phyloP scores from a whole-genome alignment of 176 grass and related monocot species.

The Elymus sibiricus region DNA sequence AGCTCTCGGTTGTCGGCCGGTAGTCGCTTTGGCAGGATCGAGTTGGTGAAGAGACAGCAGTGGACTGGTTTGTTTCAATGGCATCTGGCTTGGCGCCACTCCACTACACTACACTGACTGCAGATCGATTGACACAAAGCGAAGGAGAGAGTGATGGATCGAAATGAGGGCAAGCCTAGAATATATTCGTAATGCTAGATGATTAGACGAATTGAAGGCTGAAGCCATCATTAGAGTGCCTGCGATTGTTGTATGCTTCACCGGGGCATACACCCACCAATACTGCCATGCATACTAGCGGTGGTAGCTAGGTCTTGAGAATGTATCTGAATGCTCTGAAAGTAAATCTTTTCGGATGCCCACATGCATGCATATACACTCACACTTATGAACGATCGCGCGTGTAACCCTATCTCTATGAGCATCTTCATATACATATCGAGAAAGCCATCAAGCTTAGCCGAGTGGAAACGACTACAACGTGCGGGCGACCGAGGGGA shows the following conservation, averaged over 20 bases:
- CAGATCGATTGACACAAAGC: conserved; percentile 27
- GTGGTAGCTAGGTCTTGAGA: not conserved
- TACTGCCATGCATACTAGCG: not conserved
- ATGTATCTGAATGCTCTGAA: not conserved
- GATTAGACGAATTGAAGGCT: not conserved
- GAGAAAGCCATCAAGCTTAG: too few relatives aligned
- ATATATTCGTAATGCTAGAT: not conserved
- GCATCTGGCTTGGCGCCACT: conserved; percentile 42
- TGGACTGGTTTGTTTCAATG: conserved; percentile 39
- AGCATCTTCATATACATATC: too few relatives aligned
- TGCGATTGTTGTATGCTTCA: not conserved
- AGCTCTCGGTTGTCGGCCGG: not conserved
- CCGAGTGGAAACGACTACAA: too few relatives aligned
- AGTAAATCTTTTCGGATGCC: not conserved
- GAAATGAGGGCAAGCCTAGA: not conserved
- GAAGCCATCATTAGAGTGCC: not conserved
- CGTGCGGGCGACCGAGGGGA: too few relatives aligned
- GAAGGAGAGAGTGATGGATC: not conserved
- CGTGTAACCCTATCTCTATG: too few relatives aligned
- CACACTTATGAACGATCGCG: too few relatives aligned
- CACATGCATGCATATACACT: not conserved
- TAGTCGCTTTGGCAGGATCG: conserved; percentile 11
- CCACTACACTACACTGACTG: conserved; percentile 41
- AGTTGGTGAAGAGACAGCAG: conserved; percentile 21
- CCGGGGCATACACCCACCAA: not conserved